Evolutionary conservation across 1,284 basidiomycete genomes (phyloP), one percentile per base, ranked within the genome.

Genomic region (Cryptococcus deneoformans): DNA sequence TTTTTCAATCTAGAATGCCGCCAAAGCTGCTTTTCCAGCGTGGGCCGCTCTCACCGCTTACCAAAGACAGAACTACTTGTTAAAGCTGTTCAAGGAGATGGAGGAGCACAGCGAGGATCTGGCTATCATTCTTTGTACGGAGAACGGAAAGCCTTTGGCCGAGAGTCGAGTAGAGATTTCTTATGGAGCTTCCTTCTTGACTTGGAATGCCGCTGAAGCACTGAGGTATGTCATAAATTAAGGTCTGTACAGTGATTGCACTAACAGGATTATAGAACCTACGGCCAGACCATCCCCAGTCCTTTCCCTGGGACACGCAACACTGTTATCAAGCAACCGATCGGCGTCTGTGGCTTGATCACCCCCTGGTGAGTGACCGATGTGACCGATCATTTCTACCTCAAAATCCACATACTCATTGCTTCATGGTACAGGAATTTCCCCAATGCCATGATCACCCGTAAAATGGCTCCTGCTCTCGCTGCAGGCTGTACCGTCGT

Each of bases 401-500:
- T 57, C 43, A 46, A 50, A 4, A 29, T 29, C 29, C 29, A 29
- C 29, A 29, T 4, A 29, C 29, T 46, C 42, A 48, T 10, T 8
- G 10, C 6, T n/a, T 12, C 43, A 45, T 11, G 2, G 29, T n/a
- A 52, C 37, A 58, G 63, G 89, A 92, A 92, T 75, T 92, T 94
- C 79, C 92, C 91, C 6, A 90, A 87, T 40, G 91, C 90, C 0
- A 95, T 95, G 81, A 80, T 83, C 64, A 80, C 80, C 0, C 75
- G 82, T 42, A 83, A 83, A 70, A 67, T 82, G 35, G 80, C 73
- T 3, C 80, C 82, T 1, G 82, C 82, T 0, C 84, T 98, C 9
- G 90, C 92, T 7, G 93, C 92, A 29, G 95, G 95, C 37, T 98
- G 95, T 77, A 96, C 94, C 0, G 83, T 86, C 2, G 93, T 99